These are phyloP conservation scores for Syzygium jambos DNA, from an alignment of 345 rosid species.

Conservation along the genomic window DNA sequence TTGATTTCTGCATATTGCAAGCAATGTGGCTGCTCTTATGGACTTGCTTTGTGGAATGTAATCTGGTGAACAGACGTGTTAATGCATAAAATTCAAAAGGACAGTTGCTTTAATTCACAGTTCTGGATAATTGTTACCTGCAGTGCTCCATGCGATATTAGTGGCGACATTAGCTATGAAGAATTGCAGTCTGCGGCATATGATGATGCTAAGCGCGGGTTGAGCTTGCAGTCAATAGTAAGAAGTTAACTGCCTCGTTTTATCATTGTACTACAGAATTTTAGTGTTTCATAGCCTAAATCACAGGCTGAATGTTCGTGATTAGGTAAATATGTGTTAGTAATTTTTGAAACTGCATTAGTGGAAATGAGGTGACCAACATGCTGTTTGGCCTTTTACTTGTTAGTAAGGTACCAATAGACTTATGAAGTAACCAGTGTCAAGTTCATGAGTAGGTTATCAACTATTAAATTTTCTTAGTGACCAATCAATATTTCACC, in stretches of 20 bases:
- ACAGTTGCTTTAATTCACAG: neutral
- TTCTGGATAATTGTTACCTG: neutral
- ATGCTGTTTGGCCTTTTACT: neutral
- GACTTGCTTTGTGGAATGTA: neutral
- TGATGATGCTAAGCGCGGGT: slow-evolving; percentile 65
- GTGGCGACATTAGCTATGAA: slow-evolving; percentile 71
- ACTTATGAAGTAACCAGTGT: neutral
- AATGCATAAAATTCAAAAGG: neutral
- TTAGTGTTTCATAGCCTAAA: neutral
- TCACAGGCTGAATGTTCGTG: neutral
- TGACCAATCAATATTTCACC: neutral
- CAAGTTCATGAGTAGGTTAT: neutral
- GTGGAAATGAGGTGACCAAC: neutral
- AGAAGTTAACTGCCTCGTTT: slow-evolving; percentile 12
- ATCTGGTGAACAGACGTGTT: neutral
- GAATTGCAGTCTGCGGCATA: slow-evolving; percentile 77
- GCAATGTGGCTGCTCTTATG: neutral
- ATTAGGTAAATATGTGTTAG: neutral
- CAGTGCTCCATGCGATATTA: slow-evolving; percentile 69
- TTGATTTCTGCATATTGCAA: neutral
- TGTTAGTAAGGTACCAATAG: neutral
- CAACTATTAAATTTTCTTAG: neutral
- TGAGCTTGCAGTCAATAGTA: slow-evolving; percentile 77
- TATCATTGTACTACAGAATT: neutral
- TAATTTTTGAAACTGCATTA: neutral